Evolutionary conservation across 805 yeast genomes (phyloP), one percentile per base, ranked within the genome.

Genomic region (Wickerhamomyces bovis): DNA sequence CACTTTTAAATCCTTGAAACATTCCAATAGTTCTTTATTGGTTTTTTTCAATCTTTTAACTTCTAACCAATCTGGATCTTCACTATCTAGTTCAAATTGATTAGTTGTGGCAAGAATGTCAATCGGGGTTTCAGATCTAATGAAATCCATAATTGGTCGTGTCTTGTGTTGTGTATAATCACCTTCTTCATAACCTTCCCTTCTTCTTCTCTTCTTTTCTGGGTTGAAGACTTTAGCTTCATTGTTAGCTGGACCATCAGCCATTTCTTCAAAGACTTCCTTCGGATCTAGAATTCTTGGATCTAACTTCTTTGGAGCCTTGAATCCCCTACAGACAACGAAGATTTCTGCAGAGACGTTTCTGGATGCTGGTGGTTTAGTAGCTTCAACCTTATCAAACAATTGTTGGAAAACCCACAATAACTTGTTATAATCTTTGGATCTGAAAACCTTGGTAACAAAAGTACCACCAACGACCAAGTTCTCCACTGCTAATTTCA

Each of bases 361-460:
- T 82, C 99, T 90, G 35, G 97, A 89, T 9, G 98, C 90, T 9
- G 99, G 98, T 8, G 99, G 99, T 63, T 94, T 94, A 0, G 99
- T 94, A 18, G 99, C 99, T 67, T 94, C 98, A 45, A 94, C 98
- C 62, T 85, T 90, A 45, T 89, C 96, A 62, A 94, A 94, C 47
- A 94, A 73, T 67, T 94, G 99, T 61, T 89, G 89, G 71, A 94
- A 92, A 4, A 92, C 95, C 99, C 99, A 94, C 78, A 94, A 78
- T 55, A 94, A 76, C 65, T 92, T 94, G 68, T 94, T 94, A 70
- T 94, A 94, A 72, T 94, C 99, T 70, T 90, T 89, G n/a, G 99
- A 94, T 69, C 99, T 79, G 81, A 94, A 94, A 64, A 94, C 86
- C 64, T 94, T 94, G 41, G 99, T 92, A 35, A 94, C 92, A 65